Percentiles rank a stretch among this genome's conserved stretches.
Conservation (phyloP, 345 rosid species). For the Eucalyptus regnans region DNA sequence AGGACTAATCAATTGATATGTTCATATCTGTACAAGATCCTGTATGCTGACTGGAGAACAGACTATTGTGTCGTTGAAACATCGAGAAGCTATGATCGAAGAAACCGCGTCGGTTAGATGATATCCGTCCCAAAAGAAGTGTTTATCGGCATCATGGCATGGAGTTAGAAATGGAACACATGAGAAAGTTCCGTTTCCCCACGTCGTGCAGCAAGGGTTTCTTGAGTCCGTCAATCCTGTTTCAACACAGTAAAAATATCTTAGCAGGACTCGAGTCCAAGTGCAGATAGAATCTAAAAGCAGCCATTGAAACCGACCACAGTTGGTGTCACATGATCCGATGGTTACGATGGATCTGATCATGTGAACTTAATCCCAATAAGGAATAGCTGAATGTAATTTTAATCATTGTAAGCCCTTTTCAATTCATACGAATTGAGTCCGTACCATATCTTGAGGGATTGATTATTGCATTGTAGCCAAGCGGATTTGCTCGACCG, state of each 20-base stretch:
- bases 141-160: conserved; percentile 7
- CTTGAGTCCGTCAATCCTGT: conserved; percentile 19
- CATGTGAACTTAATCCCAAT: neutral
- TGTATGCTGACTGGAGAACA: conserved; percentile 24
- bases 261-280: neutral
- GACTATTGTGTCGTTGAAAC: conserved; percentile 8
- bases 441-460: conserved; percentile 18
- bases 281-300: neutral
- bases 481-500: conserved; percentile 3
- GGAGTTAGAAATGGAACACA: conserved; percentile 24
- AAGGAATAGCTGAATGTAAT: neutral
- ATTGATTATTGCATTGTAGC: conserved; percentile 16
- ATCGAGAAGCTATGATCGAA: conserved; percentile 13
- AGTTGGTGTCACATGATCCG: neutral
- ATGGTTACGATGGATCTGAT: neutral
- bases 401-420: neutral
- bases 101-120: conserved; percentile 13
- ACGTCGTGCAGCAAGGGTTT: conserved; percentile 31
- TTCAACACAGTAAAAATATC: neutral
- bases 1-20: neutral
- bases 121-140: conserved; percentile 36
- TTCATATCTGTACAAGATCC: conserved; percentile 8
- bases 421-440: no score
- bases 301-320: neutral
- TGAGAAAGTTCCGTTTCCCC: conserved; percentile 23